phyloP scores from a whole-genome alignment of 2,329 filamentous ascomycete genomes.

The Hypoxylon sp. region DNA sequence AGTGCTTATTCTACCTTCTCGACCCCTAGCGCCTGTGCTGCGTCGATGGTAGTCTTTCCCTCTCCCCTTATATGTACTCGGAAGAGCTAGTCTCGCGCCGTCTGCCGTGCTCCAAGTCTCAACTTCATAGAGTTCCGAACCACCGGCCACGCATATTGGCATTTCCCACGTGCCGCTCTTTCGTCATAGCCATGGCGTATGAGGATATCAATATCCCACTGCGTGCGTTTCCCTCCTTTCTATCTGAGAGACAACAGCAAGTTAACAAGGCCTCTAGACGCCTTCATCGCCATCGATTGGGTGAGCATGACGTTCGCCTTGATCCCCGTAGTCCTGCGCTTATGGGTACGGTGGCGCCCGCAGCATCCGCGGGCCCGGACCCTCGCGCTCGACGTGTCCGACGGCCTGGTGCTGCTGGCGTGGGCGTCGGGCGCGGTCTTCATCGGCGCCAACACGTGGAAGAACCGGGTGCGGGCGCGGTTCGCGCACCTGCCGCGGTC shows the following conservation, averaged over 20 bases:
- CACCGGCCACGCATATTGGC: too few species aligned
- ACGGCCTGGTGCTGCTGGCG: conserved; percentile 34
- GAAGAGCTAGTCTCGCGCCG: too few species aligned
- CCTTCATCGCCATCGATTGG: conserved; percentile 41
- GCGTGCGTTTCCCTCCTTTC: neutral
- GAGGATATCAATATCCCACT: neutral
- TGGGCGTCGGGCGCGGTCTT: conserved; percentile 37
- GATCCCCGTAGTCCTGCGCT: conserved; percentile 37
- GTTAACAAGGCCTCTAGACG: conserved; percentile 27
- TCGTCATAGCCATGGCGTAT: too few species aligned
- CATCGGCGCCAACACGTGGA: conserved; percentile 39
- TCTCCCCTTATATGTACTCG: too few species aligned
- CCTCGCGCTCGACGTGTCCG: conserved; percentile 29
- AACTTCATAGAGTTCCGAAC: neutral
- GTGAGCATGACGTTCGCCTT: conserved; percentile 35
- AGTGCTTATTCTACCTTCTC: neutral
- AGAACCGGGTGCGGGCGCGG: conserved; percentile 32
- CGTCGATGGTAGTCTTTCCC: neutral
- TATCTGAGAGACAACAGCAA: neutral
- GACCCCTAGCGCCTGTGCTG: neutral
- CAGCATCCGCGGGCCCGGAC: conserved; percentile 26
- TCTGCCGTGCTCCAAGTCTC: too few species aligned
- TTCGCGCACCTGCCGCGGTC: conserved; percentile 28
- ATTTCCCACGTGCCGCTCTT: too few species aligned
- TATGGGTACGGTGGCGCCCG: conserved; percentile 37